Base-by-base conservation (phyloP, 1,139 yeast species). In the Suhomyces ambrosiae region DNA sequence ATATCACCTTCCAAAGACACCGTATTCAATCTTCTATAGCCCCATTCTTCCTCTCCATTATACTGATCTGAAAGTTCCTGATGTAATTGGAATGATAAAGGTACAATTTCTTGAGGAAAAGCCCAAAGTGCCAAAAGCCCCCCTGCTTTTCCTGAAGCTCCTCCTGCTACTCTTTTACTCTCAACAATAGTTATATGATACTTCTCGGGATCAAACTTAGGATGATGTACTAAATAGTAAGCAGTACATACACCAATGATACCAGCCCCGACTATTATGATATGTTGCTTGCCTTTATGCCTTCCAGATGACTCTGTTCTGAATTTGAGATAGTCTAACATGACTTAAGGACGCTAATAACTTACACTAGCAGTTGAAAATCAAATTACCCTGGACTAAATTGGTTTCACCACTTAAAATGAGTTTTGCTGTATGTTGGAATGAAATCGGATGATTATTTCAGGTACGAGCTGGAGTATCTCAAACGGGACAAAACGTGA, bases 111-210 rank as follows among this genome's bases (percentile, higher is more conserved):
- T 53, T 86, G 90, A 1, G 98, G 98, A 60, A 92, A 92, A 0
- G 97, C 97, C 95, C 97, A 89, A 28, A 86, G 73, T 1, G 97
- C 97, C 39, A 92, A 65, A 34, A 92, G 68, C 0, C 98, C 98
- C 27, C 98, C 98, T 3, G 98, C 98, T 54, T 92, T 92, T 39
- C 98, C 98, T 27, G 90, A 80, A 12, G 98, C 98, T 27, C 97
- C 98, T 33, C 97, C 95, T 0, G 97, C 98, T 3, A 92, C 95
- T 53, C 96, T 74, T 49, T 86, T 86, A 38, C 94, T 83, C 60
- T 92, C 98, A 15, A 92, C 61, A n/a, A 92, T 77, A 12, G 96
- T 86, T 47, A 92, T 86, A 52, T 86, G 89, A 54, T 86, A 81
- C 41, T 79, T 82, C 19, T 68, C 65, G 0, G 86, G 78, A 53